Base-by-base conservation (phyloP, 108 stramenopile genomes). In the Nannochloropsis gaditana region DNA sequence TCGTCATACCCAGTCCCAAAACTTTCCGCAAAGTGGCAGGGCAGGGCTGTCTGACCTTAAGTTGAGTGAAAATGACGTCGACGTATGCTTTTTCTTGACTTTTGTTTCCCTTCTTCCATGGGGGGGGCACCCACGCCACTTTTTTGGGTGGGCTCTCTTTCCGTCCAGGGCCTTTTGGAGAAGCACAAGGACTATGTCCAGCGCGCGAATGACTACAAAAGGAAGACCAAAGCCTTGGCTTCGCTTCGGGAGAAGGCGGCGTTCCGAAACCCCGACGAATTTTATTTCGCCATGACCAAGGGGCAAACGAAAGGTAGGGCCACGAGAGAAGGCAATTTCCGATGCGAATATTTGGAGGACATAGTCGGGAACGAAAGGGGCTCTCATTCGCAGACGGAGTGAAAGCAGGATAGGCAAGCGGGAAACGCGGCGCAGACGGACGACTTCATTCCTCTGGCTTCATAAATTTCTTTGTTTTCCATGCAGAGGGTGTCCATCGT, bases 221-320 rank as follows among this genome's bases (percentile, higher is more conserved):
- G 86, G 21, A 99, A 99, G 93, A 86, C 92, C 84, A 90, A 93
- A 44, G 87, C 91, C 3, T 84, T 98, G 82, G 91, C 86, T 47
- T 85, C 91, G 21, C 92, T 99, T 89, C 87, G 93, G 11, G 85
- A 86, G 21, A 95, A 95, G 84, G 95, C 95, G 11, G 85, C 94
- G 41, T 93, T 95, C 92, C 90, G 95, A 83, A 99, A 99, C 87
- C 96, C 96, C 1, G 99, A 99, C 88, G 99, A 99, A 93, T 99
- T 97, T 89, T 99, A 99, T 90, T 96, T 97, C 91, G 95, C 93
- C n/a, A 99, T 99, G 99, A 86, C 95, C 83, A 93, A 91, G 42
- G 82, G 93, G 2, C 83, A 91, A 79, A 92, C 90, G 11, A 86
- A 91, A 87, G 90, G 59, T 73, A 73, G n/a, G 59, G 8, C 15